Evolutionary conservation across 768 basidiomycete genomes (phyloP).

Genomic region (Plicaturopsis crispa): DNA sequence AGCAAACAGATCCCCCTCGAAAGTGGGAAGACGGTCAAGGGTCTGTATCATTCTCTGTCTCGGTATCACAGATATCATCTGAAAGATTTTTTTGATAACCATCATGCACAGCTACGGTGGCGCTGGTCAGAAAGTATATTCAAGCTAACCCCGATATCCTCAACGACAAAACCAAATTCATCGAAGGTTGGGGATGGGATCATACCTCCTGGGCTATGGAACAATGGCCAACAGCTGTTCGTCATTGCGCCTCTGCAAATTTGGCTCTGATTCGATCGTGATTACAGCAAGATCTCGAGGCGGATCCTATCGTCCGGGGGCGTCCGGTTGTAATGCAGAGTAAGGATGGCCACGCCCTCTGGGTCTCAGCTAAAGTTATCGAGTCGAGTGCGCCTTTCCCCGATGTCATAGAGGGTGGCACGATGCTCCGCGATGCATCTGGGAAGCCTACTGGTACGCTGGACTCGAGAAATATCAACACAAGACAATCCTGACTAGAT

Average conservation of each 20-base stretch:
- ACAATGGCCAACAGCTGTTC: constrained; percentile 64
- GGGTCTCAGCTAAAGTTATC: constrained; percentile 68
- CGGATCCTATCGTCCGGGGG: constrained; percentile 57
- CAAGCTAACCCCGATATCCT: constrained; percentile 47
- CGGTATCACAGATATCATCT: background rate
- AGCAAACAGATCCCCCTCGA: constrained; percentile 56
- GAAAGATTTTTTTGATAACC: background rate
- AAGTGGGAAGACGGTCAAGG: constrained; percentile 50
- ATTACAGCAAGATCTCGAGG: constrained; percentile 60
- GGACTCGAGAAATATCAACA: constrained; percentile 3
- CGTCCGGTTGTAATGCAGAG: constrained; percentile 73
- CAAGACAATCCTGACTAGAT: background rate
- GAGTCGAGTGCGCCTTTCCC: constrained; percentile 56
- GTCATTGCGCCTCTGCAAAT: constrained; percentile 13
- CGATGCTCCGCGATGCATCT: constrained; percentile 59
- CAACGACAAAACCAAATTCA: constrained; percentile 48
- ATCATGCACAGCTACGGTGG: constrained; percentile 45
- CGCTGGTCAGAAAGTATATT: constrained; percentile 55
- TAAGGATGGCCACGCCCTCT: constrained; percentile 85
- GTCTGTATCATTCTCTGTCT: constrained; percentile 25
- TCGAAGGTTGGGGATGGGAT: constrained; percentile 88
- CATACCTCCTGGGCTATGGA: constrained; percentile 66
- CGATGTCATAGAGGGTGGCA: constrained; percentile 66
- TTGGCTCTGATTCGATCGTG: background rate
- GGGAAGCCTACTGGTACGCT: constrained; percentile 67